These are phyloP conservation scores for Cladorrhinum sp. DNA, from an alignment of 2,329 filamentous ascomycete genomes.

Conservation along the genomic window DNA sequence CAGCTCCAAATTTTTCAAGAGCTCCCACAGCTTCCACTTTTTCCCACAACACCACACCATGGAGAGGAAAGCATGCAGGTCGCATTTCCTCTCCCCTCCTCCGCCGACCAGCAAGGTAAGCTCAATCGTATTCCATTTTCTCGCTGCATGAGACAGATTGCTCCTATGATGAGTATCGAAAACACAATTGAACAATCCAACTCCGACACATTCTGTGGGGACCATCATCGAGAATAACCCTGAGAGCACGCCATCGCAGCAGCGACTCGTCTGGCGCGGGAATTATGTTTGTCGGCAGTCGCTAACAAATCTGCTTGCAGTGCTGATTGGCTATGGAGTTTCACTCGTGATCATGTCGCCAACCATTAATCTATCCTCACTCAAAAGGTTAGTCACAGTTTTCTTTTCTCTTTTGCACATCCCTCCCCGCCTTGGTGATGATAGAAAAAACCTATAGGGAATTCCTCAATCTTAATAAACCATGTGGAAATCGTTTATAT, in stretches of 20 bases:
- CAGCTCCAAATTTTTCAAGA: constrained; percentile 24
- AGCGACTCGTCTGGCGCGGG: constrained; percentile 15
- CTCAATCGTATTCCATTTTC: constrained; percentile 4
- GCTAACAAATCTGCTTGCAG: constrained; percentile 23
- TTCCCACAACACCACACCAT: constrained; percentile 17
- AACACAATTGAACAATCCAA: constrained; percentile 58
- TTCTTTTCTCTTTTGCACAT: constrained; percentile 8
- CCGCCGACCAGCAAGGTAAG: constrained; percentile 30
- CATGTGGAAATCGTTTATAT: constrained; percentile 55
- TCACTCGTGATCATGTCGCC: constrained; percentile 2
- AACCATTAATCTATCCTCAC: background rate
- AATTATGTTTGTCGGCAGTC: background rate
- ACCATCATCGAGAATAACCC: constrained; percentile 51
- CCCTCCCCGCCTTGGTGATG: constrained; percentile 48
- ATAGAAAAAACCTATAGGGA: constrained; percentile 57
- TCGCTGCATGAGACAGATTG: constrained; percentile 7
- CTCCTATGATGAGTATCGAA: constrained; percentile 43
- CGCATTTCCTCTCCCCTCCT: background rate
- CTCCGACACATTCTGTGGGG: constrained; percentile 57
- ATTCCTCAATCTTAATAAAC: constrained; percentile 67
- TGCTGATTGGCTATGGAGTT: constrained; percentile 18
- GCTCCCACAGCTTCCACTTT: constrained; percentile 24
- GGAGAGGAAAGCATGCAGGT: constrained; percentile 9
- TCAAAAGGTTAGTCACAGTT: constrained; percentile 46
- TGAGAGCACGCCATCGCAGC: constrained; percentile 46